Conservation (phyloP, 2,329 filamentous ascomycete genomes). For the Hypoxylon sp. region DNA sequence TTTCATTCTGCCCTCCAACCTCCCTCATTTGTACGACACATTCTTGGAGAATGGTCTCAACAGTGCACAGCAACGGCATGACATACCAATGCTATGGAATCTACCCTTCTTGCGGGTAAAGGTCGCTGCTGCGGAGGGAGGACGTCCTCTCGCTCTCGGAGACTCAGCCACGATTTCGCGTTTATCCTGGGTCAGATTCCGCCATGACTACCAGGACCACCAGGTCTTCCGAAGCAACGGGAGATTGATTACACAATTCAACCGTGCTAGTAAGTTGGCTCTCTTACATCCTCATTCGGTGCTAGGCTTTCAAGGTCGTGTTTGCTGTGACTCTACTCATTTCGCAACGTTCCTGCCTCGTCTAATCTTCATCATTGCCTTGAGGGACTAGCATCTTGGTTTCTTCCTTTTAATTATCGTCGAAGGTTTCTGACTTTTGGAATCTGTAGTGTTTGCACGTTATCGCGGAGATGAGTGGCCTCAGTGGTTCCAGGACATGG, state of each 20-base stretch:
- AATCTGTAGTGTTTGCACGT: background rate
- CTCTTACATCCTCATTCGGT: background rate
- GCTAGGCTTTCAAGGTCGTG: background rate
- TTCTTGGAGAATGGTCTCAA: background rate
- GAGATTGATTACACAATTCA: background rate
- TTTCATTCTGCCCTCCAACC: background rate
- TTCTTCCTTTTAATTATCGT: background rate
- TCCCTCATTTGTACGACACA: too few relatives aligned
- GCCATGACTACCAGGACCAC: too few relatives aligned
- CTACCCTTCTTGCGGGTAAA: background rate
- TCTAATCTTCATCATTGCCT: background rate
- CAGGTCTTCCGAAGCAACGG: background rate
- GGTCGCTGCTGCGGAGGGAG: too few relatives aligned
- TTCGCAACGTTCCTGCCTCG: background rate
- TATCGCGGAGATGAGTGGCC: background rate
- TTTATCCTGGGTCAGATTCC: background rate
- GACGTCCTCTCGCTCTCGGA: background rate
- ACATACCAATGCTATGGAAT: constrained; percentile 1
- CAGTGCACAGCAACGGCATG: background rate
- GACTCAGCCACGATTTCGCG: background rate
- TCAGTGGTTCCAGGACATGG: background rate
- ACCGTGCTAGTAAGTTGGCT: background rate
- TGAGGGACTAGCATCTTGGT: background rate
- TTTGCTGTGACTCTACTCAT: background rate
- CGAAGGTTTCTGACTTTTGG: background rate